Percentiles rank a stretch among this genome's conserved stretches.
Evolutionary conservation across 805 yeast genomes (phyloP).

Genomic region (Torulaspora indica): DNA sequence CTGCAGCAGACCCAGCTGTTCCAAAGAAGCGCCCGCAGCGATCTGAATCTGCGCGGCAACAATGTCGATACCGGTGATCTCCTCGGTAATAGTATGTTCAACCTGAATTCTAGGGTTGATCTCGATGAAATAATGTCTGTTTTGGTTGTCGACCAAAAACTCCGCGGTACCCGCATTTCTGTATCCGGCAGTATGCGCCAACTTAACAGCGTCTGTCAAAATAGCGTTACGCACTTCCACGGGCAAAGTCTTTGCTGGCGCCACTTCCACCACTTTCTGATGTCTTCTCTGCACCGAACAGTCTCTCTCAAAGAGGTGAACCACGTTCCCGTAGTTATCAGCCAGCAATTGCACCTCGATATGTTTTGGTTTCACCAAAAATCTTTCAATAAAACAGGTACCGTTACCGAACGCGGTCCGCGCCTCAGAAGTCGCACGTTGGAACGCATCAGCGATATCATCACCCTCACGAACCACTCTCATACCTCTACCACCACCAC

Average conservation of each 20-base stretch:
- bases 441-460: slow-evolving; percentile 83
- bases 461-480: slow-evolving; percentile 98
- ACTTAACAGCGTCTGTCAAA: slow-evolving; percentile 86
- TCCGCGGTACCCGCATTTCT: slow-evolving; percentile 98
- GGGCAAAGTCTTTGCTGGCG: slow-evolving; percentile 92
- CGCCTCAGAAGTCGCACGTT: slow-evolving; percentile 92
- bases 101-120: slow-evolving; percentile 98
- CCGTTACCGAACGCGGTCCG: slow-evolving; percentile 96
- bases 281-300: slow-evolving; percentile 99
- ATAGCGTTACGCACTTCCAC: slow-evolving; percentile 82
- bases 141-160: slow-evolving; percentile 86
- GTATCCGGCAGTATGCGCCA: slow-evolving; percentile 84
- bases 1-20: slow-evolving; percentile 87
- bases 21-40: slow-evolving; percentile 95
- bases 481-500: slow-evolving; percentile 99
- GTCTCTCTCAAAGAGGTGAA: slow-evolving; percentile 94
- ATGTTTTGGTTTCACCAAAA: slow-evolving; percentile 92
- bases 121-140: slow-evolving; percentile 96
- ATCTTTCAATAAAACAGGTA: slow-evolving; percentile 95
- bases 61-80: slow-evolving; percentile 94
- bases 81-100: slow-evolving; percentile 98
- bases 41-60: slow-evolving; percentile 98
- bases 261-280: slow-evolving; percentile 97
- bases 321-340: slow-evolving; percentile 88
- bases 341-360: slow-evolving; percentile 96